Percentiles rank a stretch among this genome's conserved stretches.
These are phyloP conservation scores for Penicillium cataractarum DNA, from an alignment of 495 filamentous ascomycete genomes.

Conservation along the genomic window DNA sequence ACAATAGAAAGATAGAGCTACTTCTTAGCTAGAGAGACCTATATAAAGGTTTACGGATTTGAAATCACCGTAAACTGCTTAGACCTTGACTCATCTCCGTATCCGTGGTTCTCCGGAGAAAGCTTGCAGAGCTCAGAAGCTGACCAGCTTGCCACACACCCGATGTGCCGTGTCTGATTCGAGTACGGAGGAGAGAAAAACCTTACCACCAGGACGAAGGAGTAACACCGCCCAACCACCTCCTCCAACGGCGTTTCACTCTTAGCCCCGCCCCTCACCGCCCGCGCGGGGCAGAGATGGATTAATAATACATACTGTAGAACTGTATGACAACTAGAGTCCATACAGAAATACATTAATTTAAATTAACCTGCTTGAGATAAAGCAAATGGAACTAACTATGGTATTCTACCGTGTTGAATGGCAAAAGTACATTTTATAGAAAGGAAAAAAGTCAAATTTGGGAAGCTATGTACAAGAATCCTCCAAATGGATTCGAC, in stretches of 20 bases:
- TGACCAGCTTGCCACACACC: slow-evolving; percentile 4
- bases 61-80: not conserved
- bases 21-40: not conserved
- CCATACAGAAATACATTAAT: not conserved
- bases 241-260: not conserved
- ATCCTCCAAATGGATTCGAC: not conserved
- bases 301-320: slow-evolving; percentile 16
- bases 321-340: too few relatives aligned
- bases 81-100: not conserved
- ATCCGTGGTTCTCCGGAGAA: slow-evolving; percentile 17
- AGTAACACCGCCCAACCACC: too few relatives aligned
- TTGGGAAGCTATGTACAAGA: not conserved
- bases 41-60: not conserved
- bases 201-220: not conserved
- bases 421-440: not conserved
- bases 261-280: slow-evolving; percentile 13
- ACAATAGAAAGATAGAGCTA: not conserved
- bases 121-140: slow-evolving; percentile 8
- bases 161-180: slow-evolving; percentile 3
- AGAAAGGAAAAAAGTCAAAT: not conserved
- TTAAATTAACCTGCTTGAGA: not conserved
- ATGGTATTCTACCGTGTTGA: not conserved
- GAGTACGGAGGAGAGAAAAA: not conserved
- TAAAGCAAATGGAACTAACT: not conserved
- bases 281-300: slow-evolving; percentile 7